These are phyloP conservation scores for Limnomonas spitsbergensis DNA, from an alignment of 139 green algal genomes.

Conservation along the genomic window DNA sequence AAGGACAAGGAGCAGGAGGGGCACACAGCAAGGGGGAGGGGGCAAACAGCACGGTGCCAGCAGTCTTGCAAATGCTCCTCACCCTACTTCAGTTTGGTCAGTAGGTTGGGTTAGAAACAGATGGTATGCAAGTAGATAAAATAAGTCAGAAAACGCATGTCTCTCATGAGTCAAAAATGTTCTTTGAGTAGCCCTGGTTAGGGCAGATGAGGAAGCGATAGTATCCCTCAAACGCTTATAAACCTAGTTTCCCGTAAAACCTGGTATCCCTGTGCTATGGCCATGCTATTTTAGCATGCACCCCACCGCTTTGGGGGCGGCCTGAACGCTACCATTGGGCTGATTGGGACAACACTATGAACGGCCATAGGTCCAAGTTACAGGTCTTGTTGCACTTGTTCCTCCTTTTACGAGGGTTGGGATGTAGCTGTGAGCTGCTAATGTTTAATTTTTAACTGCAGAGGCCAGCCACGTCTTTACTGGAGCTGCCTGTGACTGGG, in stretches of 20 bases:
- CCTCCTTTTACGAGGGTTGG: not conserved
- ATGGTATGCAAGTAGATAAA: not conserved
- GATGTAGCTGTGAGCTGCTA: not conserved
- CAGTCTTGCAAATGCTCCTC: not conserved
- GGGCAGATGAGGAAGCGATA: too few species aligned
- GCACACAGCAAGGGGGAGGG: not conserved
- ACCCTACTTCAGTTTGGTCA: not conserved
- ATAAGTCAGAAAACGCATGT: too few species aligned
- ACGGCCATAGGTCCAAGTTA: too few species aligned
- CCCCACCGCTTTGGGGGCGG: too few species aligned
- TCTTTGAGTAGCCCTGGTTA: too few species aligned
- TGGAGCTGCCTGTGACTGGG: slow-evolving; percentile 72
- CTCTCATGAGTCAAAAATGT: too few species aligned
- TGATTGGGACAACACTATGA: too few species aligned
- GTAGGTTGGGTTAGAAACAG: not conserved
- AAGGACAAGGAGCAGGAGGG: not conserved
- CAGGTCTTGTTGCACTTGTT: not conserved
- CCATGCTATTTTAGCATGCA: too few species aligned
- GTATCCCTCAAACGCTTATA: too few species aligned
- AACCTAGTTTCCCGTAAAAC: too few species aligned
- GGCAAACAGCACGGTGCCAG: not conserved
- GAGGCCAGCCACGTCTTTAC: slow-evolving; percentile 74
- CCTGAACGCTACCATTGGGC: too few species aligned
- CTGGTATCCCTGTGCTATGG: too few species aligned
- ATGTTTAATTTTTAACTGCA: slow-evolving; percentile 23